Percentiles rank a stretch among this genome's conserved stretches.
phyloP scores from a whole-genome alignment of 1,139 yeast species.

The Lodderomyces orthopsilosis region DNA sequence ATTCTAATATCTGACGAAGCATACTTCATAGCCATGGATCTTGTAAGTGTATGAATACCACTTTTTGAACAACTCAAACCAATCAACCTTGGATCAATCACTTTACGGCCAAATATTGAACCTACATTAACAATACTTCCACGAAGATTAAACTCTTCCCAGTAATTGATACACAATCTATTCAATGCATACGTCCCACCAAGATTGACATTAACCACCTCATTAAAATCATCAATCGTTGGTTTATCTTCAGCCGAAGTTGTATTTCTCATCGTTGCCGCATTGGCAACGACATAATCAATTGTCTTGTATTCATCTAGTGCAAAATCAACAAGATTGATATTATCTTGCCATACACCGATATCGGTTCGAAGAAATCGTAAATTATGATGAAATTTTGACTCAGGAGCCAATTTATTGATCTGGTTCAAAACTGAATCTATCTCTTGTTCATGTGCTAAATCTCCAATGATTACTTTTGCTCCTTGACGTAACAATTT shows the following conservation, averaged over 20 bases:
- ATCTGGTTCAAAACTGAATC: conserved; percentile 11
- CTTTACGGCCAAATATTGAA: conserved; percentile 40
- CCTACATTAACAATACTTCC: conserved; percentile 72
- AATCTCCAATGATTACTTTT: conserved; percentile 19
- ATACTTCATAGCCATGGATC: conserved; percentile 15
- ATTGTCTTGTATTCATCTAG: conserved; percentile 58
- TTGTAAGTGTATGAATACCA: conserved; percentile 16
- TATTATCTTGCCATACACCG: conserved; percentile 46
- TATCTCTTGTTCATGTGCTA: conserved; percentile 12
- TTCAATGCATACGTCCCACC: conserved; percentile 77
- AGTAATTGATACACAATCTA: conserved; percentile 64
- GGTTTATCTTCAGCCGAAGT: conserved; percentile 49
- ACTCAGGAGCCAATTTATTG: conserved; percentile 7
- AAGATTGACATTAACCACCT: conserved; percentile 65
- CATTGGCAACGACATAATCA: conserved; percentile 85
- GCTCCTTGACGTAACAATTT: conserved; percentile 20
- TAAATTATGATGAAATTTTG: conserved; percentile 8
- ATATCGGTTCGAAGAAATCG: conserved; percentile 34
- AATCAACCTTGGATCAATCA: conserved; percentile 29
- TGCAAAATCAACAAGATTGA: conserved; percentile 44
- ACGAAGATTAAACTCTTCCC: conserved; percentile 65
- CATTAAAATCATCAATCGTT: conserved; percentile 52
- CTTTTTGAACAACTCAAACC: conserved; percentile 16
- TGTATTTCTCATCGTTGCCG: conserved; percentile 71
- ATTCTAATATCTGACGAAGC: conserved; percentile 16